Evolutionary conservation across 768 basidiomycete genomes (phyloP).

Genomic region (Mycena vulgaris): DNA sequence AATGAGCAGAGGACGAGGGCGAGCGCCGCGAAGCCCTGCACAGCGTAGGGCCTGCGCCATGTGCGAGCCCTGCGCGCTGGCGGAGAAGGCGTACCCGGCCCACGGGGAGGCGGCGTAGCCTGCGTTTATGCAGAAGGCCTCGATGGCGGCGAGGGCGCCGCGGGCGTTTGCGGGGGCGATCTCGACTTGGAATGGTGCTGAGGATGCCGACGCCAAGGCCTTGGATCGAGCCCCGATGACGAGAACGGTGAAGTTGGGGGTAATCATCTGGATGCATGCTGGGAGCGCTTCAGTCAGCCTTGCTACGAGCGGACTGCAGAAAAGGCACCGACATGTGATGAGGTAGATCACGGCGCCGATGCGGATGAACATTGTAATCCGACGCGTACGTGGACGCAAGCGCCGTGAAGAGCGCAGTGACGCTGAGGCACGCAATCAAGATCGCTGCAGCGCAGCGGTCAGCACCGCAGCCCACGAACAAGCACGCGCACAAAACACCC

Average conservation of each 20-base stretch:
- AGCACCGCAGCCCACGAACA: neutral
- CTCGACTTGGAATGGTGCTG: constrained; percentile 46
- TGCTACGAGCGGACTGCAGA: no score
- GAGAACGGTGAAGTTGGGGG: neutral
- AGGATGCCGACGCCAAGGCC: neutral
- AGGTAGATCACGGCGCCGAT: constrained; percentile 37
- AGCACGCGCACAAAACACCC: constrained; percentile 54
- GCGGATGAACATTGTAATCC: neutral
- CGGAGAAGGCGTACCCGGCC: constrained; percentile 67
- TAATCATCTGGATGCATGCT: constrained; percentile 46
- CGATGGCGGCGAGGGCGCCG: constrained; percentile 68
- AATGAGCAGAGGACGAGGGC: constrained; percentile 65
- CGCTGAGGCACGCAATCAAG: constrained; percentile 64
- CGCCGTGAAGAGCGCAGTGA: constrained; percentile 54
- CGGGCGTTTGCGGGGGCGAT: constrained; percentile 63
- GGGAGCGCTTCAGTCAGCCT: neutral
- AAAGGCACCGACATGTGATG: constrained; percentile 51
- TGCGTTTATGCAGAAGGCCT: constrained; percentile 66
- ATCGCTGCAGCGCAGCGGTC: constrained; percentile 53
- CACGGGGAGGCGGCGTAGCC: constrained; percentile 66
- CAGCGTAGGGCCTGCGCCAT: constrained; percentile 72
- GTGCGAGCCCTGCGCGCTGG: constrained; percentile 59
- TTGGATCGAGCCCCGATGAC: constrained; percentile 50
- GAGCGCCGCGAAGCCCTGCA: constrained; percentile 55
- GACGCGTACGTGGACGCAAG: neutral